Base-by-base conservation (phyloP, 805 yeast species). In the Yueomyces sp. region DNA sequence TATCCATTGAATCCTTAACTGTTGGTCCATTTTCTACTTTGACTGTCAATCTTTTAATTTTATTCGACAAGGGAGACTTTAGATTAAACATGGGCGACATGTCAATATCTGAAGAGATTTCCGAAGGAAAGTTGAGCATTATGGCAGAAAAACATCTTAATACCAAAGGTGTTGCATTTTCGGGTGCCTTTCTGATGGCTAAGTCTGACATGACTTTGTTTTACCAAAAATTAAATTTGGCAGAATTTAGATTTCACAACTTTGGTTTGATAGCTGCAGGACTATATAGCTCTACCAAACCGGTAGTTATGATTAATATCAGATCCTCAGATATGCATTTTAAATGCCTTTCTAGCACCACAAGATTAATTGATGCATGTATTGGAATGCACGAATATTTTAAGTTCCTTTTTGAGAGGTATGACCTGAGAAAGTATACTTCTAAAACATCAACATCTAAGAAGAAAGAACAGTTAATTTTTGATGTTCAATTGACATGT, bases 1-100 rank as follows among this genome's bases (percentile, higher is more conserved):
- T 19, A 19, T 19, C 19, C 19, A 19, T 19, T 19, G 19, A 19
- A 19, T 34, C 37, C 5, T 9, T 34, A 5, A n/a, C 26, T 33
- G 4, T 38, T 2, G 36, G 26, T 34, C 36, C 28, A 26, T 34
- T 28, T 37, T 41, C 31, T 26, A 40, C 49, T 12, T 52, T 52
- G 31, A 52, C 52, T 39, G 26, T 56, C 1, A 54, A 53, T 42
- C 29, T 45, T 4, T 45, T 51, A 0, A 28, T 57, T 1, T 36
- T 54, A 11, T 51, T 56, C 37, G 54, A 54, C 19, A 45, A 45
- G 19, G 45, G 54, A 41, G 60, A 55, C 26, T 29, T 56, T 19
- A 49, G 46, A 36, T 41, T 52, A 19, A 47, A 44, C 7, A 40
- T 52, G 19, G 51, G 49, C 11, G 36, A 50, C 4, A 52, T 54